Evolutionary conservation across 768 basidiomycete species (phyloP).

Genomic region (Mycena capillaripes): DNA sequence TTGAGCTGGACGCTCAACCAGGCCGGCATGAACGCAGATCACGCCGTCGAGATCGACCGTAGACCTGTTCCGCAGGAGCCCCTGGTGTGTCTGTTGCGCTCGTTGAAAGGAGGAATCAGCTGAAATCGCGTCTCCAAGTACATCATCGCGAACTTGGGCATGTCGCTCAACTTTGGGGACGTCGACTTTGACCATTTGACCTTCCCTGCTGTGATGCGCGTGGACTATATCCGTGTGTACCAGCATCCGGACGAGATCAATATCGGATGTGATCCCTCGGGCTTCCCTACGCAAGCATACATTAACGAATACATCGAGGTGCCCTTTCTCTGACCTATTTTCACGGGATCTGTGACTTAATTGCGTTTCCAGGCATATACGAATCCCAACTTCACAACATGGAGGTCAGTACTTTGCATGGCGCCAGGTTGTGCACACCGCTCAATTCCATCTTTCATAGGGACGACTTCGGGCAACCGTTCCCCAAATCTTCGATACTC

Average conservation of each 20-base stretch:
- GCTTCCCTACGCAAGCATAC: conserved; percentile 86
- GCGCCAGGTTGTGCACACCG: background rate
- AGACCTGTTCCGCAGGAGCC: conserved; percentile 88
- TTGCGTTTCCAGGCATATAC: too few species aligned
- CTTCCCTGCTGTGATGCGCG: conserved; percentile 81
- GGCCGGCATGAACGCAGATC: conserved; percentile 70
- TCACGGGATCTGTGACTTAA: too few species aligned
- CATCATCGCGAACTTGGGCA: conserved; percentile 87
- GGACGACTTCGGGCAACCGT: conserved; percentile 72
- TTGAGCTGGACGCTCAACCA: conserved; percentile 80
- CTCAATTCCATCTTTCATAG: background rate
- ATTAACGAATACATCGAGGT: conserved; percentile 70
- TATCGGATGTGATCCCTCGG: conserved; percentile 86
- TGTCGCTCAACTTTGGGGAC: conserved; percentile 80
- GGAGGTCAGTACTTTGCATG: conserved; percentile 50
- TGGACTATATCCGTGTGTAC: conserved; percentile 89
- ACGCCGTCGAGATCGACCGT: conserved; percentile 69
- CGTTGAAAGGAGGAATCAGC: background rate
- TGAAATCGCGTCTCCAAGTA: conserved; percentile 56
- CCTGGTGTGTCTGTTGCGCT: conserved; percentile 62
- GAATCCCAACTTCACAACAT: conserved; percentile 86
- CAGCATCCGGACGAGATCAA: conserved; percentile 79
- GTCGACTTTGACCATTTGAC: conserved; percentile 79
- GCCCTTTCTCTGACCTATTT: conserved; percentile 30
- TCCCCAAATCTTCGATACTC: conserved; percentile 77